Evolutionary conservation across 2,329 filamentous ascomycete species (phyloP).

Genomic region (Lachnellula hyalina): DNA sequence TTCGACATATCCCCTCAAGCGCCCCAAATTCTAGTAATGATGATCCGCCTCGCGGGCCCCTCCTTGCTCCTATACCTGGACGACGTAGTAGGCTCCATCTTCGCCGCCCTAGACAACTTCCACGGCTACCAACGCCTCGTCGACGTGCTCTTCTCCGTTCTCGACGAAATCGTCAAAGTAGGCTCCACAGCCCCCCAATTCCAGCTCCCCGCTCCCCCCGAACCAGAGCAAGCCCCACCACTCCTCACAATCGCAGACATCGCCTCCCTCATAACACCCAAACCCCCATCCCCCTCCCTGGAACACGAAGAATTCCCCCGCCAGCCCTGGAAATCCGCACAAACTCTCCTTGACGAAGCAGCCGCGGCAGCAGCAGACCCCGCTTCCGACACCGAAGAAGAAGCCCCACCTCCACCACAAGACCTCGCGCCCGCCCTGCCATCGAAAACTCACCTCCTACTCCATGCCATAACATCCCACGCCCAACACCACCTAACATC

Average conservation of each 20-base stretch:
- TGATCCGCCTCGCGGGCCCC: conserved; percentile 82
- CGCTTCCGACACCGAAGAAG: conserved; percentile 26
- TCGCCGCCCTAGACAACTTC: conserved; percentile 88
- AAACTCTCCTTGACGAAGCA: conserved; percentile 32
- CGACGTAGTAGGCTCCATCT: conserved; percentile 85
- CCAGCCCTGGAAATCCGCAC: conserved; percentile 32
- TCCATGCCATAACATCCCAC: conserved; percentile 74
- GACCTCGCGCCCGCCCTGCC: conserved; percentile 57
- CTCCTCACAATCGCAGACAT: conserved; percentile 41
- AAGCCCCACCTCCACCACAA: conserved; percentile 30
- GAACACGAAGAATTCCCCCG: conserved; percentile 28
- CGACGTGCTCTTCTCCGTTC: conserved; percentile 75
- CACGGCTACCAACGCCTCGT: conserved; percentile 88
- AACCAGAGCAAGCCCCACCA: conserved; percentile 30
- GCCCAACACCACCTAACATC: conserved; percentile 90
- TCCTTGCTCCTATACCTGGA: conserved; percentile 81
- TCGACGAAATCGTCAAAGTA: conserved; percentile 79
- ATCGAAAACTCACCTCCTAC: conserved; percentile 73
- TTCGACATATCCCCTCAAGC: conserved; percentile 90
- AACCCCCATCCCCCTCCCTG: conserved; percentile 11
- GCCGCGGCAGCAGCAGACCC: conserved; percentile 22
- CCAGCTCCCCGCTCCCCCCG: conserved; percentile 28
- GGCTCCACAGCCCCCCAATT: conserved; percentile 57
- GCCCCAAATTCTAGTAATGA: conserved; percentile 87
- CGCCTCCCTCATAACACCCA: conserved; percentile 47